Evolutionary conservation across 345 rosid genomes (phyloP).

Genomic region (Arabidopsis arenosa): DNA sequence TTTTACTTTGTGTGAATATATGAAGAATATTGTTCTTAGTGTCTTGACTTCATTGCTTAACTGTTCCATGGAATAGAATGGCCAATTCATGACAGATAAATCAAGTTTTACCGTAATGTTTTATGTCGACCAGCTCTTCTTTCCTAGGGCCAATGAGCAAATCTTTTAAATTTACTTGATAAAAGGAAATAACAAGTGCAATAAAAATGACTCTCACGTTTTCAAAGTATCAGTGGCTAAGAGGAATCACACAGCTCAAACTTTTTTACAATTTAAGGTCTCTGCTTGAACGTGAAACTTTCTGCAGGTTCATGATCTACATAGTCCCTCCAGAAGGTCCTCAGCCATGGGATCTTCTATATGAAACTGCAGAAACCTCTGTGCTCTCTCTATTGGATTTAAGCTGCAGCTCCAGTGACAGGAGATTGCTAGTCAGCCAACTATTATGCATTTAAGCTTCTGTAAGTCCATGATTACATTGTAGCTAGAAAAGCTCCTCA

Average conservation of each 20-base stretch:
- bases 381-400: slow-evolving; percentile 47
- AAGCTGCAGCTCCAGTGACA: not conserved
- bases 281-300: slow-evolving; percentile 59
- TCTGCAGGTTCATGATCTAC: slow-evolving; percentile 65
- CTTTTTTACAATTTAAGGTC: no score
- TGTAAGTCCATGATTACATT: slow-evolving; percentile 64
- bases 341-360: slow-evolving; percentile 57
- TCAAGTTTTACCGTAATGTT: not conserved
- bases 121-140: no score
- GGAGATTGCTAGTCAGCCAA: not conserved
- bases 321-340: slow-evolving; percentile 55
- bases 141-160: no score
- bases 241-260: slow-evolving; percentile 47
- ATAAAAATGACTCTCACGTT: not conserved
- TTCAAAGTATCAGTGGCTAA: slow-evolving; percentile 45
- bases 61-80: not conserved
- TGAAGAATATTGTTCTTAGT: slow-evolving; percentile 53
- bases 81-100: not conserved
- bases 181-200: not conserved
- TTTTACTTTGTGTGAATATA: slow-evolving; percentile 34
- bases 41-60: slow-evolving; percentile 23
- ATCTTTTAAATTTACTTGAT: not conserved
- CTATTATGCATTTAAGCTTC: not conserved
- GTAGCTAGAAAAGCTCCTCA: slow-evolving; percentile 1
- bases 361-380: slow-evolving; percentile 56